Evolutionary conservation across 1,139 yeast species (phyloP).

Genomic region (Taphrina pruni): DNA sequence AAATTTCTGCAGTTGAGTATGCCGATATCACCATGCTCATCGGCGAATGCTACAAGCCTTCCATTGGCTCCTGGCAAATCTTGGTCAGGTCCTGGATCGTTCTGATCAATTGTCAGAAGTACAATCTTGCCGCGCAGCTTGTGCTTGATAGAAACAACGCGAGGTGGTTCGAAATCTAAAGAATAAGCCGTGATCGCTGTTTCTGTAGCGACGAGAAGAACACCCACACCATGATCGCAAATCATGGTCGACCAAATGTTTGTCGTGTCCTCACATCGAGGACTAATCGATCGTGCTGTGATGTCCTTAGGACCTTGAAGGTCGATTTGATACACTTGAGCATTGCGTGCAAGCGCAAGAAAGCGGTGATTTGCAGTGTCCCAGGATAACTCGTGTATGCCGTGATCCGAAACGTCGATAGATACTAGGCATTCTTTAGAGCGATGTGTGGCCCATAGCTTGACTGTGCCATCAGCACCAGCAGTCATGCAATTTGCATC

Average conservation of each 20-base stretch:
- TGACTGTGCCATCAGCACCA: slow-evolving; percentile 17
- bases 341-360: neutral
- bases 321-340: neutral
- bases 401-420: neutral
- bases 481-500: slow-evolving; percentile 4
- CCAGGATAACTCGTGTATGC: neutral
- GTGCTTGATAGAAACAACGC: neutral
- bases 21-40: slow-evolving; percentile 3
- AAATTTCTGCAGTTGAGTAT: neutral
- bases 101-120: neutral
- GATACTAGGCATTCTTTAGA: neutral
- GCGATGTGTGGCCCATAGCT: slow-evolving; percentile 10
- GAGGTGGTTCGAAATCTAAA: neutral
- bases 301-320: neutral
- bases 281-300: neutral
- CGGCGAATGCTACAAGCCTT: slow-evolving; percentile 1
- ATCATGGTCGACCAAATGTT: neutral
- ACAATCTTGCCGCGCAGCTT: neutral
- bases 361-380: neutral
- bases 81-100: slow-evolving; percentile 7
- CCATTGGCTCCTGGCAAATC: neutral
- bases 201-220: neutral
- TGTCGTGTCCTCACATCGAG: neutral
- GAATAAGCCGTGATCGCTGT: neutral
- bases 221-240: slow-evolving; percentile 3